Evolutionary conservation across 441 rosid species (phyloP).

Genomic region (Jatropha multifida): DNA sequence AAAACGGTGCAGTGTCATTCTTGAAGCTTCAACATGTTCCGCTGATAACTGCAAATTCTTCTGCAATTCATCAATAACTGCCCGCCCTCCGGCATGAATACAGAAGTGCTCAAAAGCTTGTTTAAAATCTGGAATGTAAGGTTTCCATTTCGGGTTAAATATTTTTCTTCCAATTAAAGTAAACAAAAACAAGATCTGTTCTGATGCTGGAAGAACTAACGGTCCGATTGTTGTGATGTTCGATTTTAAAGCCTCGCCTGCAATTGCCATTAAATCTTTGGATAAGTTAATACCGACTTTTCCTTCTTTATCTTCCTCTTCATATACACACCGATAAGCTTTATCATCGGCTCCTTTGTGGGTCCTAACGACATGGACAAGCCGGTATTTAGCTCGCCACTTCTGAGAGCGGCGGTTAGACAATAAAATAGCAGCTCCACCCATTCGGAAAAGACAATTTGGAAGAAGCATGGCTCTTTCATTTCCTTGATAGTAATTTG

Average conservation of each 20-base stretch:
- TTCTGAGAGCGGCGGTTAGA: conserved; percentile 69
- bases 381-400: conserved; percentile 70
- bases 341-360: conserved; percentile 86
- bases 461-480: conserved; percentile 93
- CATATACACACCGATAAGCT: conserved; percentile 72
- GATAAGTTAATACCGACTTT: conserved; percentile 75
- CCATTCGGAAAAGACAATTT: conserved; percentile 95
- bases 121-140: conserved; percentile 93
- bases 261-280: conserved; percentile 91
- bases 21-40: conserved; percentile 88
- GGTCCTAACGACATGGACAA: conserved; percentile 82
- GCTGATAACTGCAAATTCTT: conserved; percentile 78
- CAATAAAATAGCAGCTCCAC: conserved; percentile 72
- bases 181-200: conserved; percentile 69
- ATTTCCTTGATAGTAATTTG: conserved; percentile 76
- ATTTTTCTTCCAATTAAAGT: conserved; percentile 85
- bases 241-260: conserved; percentile 90
- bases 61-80: conserved; percentile 88
- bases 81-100: conserved; percentile 95
- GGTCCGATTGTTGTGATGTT: conserved; percentile 94
- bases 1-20: conserved; percentile 87
- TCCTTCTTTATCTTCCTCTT: conserved; percentile 82
- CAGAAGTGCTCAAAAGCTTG: conserved; percentile 95
- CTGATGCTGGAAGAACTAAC: conserved; percentile 87
- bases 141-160: conserved; percentile 79